phyloP scores from a whole-genome alignment of 78 protist genomes.

The Kipferlia bialata region DNA sequence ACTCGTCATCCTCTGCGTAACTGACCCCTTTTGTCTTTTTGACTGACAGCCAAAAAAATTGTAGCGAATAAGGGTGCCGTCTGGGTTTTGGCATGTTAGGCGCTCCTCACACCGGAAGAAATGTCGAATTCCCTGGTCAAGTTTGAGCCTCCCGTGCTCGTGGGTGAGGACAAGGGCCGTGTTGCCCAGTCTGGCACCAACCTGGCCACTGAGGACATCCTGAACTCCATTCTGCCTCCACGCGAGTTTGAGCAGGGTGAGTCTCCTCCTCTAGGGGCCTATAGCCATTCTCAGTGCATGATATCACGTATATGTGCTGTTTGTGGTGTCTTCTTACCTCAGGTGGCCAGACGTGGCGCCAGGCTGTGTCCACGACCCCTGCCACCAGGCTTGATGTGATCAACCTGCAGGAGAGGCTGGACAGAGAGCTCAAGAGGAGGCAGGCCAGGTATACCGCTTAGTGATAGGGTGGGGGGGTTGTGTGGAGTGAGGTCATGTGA shows the following conservation, averaged over 20 bases:
- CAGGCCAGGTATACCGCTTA: too few species aligned
- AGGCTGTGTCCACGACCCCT: constrained; percentile 61
- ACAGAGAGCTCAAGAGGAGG: background rate
- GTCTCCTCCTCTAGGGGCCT: background rate
- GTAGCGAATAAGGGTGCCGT: too few species aligned
- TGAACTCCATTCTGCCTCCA: constrained; percentile 66
- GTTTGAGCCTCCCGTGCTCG: background rate
- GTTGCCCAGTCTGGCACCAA: background rate
- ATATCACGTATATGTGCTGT: background rate
- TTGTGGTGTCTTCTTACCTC: constrained; percentile 39
- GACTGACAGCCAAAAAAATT: too few species aligned
- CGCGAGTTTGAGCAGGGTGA: constrained; percentile 4
- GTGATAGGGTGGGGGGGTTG: too few species aligned
- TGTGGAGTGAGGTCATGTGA: too few species aligned
- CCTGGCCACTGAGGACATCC: constrained; percentile 63
- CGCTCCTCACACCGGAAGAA: too few species aligned
- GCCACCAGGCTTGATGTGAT: constrained; percentile 72
- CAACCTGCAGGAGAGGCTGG: constrained; percentile 34
- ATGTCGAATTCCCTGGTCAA: too few species aligned
- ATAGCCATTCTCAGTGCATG: background rate
- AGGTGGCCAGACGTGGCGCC: constrained; percentile 57
- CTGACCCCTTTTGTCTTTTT: too few species aligned
- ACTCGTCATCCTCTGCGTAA: too few species aligned
- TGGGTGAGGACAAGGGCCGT: background rate
- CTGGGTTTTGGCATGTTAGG: too few species aligned